Evolutionary conservation across 1,284 basidiomycete species (phyloP).

Genomic region (Leccinum ponderosum): DNA sequence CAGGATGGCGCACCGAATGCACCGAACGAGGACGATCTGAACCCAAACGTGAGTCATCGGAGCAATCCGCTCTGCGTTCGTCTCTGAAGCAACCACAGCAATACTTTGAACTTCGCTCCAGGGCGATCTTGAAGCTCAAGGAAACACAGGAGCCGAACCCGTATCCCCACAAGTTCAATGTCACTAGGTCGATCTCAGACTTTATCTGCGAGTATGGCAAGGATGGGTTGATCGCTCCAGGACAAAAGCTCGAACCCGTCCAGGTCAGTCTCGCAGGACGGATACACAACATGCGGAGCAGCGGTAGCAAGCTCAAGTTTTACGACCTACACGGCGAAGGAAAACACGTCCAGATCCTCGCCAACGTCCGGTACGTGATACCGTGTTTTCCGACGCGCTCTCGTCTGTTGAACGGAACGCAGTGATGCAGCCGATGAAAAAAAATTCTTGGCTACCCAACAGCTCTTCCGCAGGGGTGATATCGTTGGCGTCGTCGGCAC

Average conservation of each 20-base stretch:
- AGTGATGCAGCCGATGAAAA: slow-evolving; percentile 75
- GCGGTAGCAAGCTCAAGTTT: slow-evolving; percentile 87
- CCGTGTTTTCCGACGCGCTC: background rate
- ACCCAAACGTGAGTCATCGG: slow-evolving; percentile 68
- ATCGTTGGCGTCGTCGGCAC: slow-evolving; percentile 91
- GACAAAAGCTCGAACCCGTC: slow-evolving; percentile 54
- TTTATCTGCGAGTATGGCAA: slow-evolving; percentile 80
- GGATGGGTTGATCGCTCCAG: slow-evolving; percentile 69
- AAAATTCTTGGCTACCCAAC: slow-evolving; percentile 75
- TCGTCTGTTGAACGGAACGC: background rate
- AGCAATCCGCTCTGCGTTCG: background rate
- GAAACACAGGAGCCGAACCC: slow-evolving; percentile 88
- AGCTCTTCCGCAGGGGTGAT: slow-evolving; percentile 92
- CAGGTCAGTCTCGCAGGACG: slow-evolving; percentile 80
- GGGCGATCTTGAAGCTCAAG: slow-evolving; percentile 86
- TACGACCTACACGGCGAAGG: slow-evolving; percentile 97
- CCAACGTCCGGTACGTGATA: slow-evolving; percentile 75
- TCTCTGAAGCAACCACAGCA: slow-evolving; percentile 54
- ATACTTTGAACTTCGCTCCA: slow-evolving; percentile 94
- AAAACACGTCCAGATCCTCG: slow-evolving; percentile 94
- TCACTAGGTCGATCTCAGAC: slow-evolving; percentile 73
- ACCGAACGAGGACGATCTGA: slow-evolving; percentile 73
- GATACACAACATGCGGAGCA: slow-evolving; percentile 87
- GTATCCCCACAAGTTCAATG: slow-evolving; percentile 99
- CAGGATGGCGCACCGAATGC: slow-evolving; percentile 44